Evolutionary conservation across 768 basidiomycete genomes (phyloP).

Genomic region (Grammothele lineata): DNA sequence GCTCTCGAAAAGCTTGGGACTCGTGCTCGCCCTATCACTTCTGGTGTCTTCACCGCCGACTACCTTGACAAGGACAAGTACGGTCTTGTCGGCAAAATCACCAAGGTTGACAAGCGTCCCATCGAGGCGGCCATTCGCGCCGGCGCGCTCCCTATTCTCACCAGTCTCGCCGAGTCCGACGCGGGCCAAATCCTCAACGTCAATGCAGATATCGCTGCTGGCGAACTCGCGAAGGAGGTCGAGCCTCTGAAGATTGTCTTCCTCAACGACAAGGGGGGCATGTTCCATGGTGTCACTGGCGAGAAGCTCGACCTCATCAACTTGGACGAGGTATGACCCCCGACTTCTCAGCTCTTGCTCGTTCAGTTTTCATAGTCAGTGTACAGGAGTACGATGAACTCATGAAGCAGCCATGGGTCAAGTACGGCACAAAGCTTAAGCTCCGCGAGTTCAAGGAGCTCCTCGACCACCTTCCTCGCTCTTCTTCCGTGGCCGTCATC

Average conservation of each 20-base stretch:
- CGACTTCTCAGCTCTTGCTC: neutral
- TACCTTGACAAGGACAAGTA: conserved; percentile 95
- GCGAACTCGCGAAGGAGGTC: conserved; percentile 95
- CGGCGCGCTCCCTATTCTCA: conserved; percentile 93
- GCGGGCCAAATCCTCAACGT: conserved; percentile 99
- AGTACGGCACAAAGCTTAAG: conserved; percentile 98
- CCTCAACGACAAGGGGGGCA: conserved; percentile 95
- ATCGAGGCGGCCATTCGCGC: conserved; percentile 96
- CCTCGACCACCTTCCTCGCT: conserved; percentile 94
- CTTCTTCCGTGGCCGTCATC: conserved; percentile 98
- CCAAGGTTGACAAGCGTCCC: conserved; percentile 91
- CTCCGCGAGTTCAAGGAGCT: conserved; percentile 99
- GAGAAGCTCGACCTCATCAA: conserved; percentile 97
- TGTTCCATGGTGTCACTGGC: conserved; percentile 96
- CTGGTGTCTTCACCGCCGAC: conserved; percentile 96
- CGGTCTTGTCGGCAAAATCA: conserved; percentile 93
- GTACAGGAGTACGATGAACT: conserved; percentile 88
- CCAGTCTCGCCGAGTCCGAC: conserved; percentile 87
- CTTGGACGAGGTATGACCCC: conserved; percentile 80
- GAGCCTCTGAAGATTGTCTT: conserved; percentile 99
- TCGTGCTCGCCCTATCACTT: conserved; percentile 95
- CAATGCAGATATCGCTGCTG: conserved; percentile 97
- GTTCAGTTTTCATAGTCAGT: neutral
- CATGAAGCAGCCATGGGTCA: conserved; percentile 99
- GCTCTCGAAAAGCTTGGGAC: conserved; percentile 94